Evolutionary conservation across 2,329 filamentous ascomycete species (phyloP), one percentile per base, ranked within the genome.

Genomic region (Blumeriella jaapii): DNA sequence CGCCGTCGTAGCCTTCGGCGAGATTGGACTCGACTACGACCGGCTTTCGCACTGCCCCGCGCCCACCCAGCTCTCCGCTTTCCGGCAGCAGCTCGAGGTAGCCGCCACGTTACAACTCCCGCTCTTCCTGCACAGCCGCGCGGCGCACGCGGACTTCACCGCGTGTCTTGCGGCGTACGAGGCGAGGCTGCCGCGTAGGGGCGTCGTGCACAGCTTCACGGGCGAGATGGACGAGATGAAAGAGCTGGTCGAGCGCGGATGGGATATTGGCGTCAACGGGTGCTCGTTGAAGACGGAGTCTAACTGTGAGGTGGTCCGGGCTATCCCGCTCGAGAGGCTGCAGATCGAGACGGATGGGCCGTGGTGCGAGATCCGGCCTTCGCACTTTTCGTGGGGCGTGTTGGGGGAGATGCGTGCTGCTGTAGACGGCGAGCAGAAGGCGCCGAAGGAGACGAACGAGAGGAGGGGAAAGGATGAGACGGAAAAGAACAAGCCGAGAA

Each of bases 311-410:
- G 87, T 95, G 2, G 85, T 95, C 8, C 75, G 70, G 44, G 72
- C 79, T 41, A 75, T 96, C 24, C 81, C 78, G 8, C 63, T 98
- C 8, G 76, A 87, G 37, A 64, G 78, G 29, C 59, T 98, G 35
- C 93, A 96, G 70, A 75, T 98, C 30, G 91, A 98, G 67, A 98
- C 91, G 0, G 91, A 98, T 56, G 91, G 91, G 2, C 91, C 91
- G 3, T 98, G 91, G 82, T 98, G 91, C 55, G 91, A 98, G 58
- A 89, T 98, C 40, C 69, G 91, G 15, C 79, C 86, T 1, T 84
- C 74, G 18, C 89, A 98, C 60, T 86, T 87, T 18, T 85, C 84
- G 35, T 35, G 25, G 20, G 42, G 36, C 38, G 41, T 41, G 35
- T 19, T 46, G 42, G 32, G 61, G 59, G 47, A 13, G 6, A 38